These are phyloP conservation scores for Dothistroma septosporum DNA, from an alignment of 2,329 filamentous ascomycete species.

Conservation along the genomic window DNA sequence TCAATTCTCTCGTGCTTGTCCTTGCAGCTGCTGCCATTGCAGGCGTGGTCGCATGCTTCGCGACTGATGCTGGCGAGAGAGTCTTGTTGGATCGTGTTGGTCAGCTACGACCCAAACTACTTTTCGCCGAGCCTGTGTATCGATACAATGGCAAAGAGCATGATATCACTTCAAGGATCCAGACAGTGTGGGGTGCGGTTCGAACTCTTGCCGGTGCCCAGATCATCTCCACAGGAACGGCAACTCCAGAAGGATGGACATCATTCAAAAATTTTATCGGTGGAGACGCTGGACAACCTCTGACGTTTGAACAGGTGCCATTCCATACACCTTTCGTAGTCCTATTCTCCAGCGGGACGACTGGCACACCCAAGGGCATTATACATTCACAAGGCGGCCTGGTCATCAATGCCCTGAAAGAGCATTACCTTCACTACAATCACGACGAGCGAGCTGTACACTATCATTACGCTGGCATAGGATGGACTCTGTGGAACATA, in stretches of 20 bases:
- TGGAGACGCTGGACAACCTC: neutral
- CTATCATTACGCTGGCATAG: constrained; percentile 43
- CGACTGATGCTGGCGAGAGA: constrained; percentile 3
- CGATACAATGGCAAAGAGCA: constrained; percentile 3
- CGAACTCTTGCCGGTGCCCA: neutral
- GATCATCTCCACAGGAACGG: neutral
- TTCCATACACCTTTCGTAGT: constrained; percentile 2
- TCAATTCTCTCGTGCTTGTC: neutral
- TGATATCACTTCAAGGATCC: neutral
- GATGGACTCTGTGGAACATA: constrained; percentile 80
- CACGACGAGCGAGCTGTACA: neutral
- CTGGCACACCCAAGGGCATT: constrained; percentile 78
- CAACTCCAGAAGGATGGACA: neutral
- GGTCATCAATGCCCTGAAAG: constrained; percentile 5
- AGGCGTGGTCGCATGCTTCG: constrained; percentile 1
- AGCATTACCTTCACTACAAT: neutral
- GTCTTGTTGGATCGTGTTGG: constrained; percentile 2
- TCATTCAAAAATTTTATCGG: neutral
- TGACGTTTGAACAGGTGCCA: constrained; percentile 4
- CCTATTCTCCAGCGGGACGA: constrained; percentile 55
- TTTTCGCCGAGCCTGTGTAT: neutral
- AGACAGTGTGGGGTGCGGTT: neutral
- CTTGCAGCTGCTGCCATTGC: neutral
- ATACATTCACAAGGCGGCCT: constrained; percentile 51
- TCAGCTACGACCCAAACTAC: neutral